A percentile compares a stretch with the other conserved stretches of the same genome.
Conservation (phyloP, 495 filamentous ascomycete genomes). For the Xylaria palmicola region DNA sequence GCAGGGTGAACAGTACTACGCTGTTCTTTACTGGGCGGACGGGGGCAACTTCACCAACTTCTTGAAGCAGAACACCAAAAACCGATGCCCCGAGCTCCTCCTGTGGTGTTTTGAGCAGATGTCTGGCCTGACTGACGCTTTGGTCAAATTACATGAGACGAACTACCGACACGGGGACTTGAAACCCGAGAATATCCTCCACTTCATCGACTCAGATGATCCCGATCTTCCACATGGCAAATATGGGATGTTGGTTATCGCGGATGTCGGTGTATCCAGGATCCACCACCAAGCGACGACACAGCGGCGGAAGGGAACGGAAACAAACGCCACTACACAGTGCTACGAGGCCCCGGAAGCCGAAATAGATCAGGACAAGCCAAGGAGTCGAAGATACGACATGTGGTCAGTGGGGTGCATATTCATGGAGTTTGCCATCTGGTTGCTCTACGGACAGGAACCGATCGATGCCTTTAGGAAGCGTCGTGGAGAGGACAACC, state of each 20-base stretch:
- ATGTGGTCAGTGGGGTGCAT: slow-evolving; percentile 30
- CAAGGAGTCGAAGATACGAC: slow-evolving; percentile 22
- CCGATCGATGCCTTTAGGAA: slow-evolving; percentile 11
- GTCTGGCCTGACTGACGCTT: slow-evolving; percentile 19
- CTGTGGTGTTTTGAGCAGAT: slow-evolving; percentile 23
- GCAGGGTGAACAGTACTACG: slow-evolving; percentile 1
- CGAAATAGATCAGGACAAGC: not conserved
- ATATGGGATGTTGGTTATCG: not conserved
- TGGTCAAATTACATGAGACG: slow-evolving; percentile 15
- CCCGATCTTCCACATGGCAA: not conserved
- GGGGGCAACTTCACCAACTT: slow-evolving; percentile 21
- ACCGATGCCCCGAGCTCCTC: not conserved
- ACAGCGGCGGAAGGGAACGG: slow-evolving; percentile 1
- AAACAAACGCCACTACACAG: slow-evolving; percentile 13
- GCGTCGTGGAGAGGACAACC: not conserved
- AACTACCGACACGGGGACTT: slow-evolving; percentile 18
- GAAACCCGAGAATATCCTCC: slow-evolving; percentile 21
- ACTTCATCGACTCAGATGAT: slow-evolving; percentile 1
- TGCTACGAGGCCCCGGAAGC: slow-evolving; percentile 19
- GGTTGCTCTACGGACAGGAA: slow-evolving; percentile 17
- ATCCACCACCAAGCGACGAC: slow-evolving; percentile 10
- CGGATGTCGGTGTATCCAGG: slow-evolving; percentile 11
- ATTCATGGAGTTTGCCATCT: slow-evolving; percentile 24
- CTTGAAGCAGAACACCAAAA: slow-evolving; percentile 8
- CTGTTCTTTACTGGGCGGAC: slow-evolving; percentile 20